Base-by-base conservation (phyloP, 2,329 filamentous ascomycete genomes). In the Botryotinia globosa region DNA sequence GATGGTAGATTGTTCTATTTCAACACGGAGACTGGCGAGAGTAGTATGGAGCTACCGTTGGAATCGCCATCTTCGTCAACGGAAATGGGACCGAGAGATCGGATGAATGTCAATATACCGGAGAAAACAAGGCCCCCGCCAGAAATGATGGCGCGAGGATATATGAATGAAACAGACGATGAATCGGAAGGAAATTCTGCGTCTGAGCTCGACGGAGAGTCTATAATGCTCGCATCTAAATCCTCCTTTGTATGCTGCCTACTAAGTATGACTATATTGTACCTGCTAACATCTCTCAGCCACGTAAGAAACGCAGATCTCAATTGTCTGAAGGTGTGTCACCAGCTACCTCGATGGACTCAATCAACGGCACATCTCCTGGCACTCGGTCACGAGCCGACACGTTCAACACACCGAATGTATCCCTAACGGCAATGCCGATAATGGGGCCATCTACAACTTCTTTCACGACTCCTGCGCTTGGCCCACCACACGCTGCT, bases 1-100 rank as follows among this genome's bases (percentile, higher is more conserved):
- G 94, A 98, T 81, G 96, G 96, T 71, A 89, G 94, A 72, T 84
- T 99, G 37, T 99, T 97, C 83, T 99, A 98, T 84, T 98, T 97
- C 87, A 99, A 99, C 82, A 98, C 95, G 75, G 90, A 98, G 84
- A 99, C 96, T 0, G 94, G 95, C 72, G 94, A 97, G 79, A 97
- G 93, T 80, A 97, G 93, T 75, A 96, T 94, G 89, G 96, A 99
- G 81, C 85, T 99, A 74, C 96, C 96, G 2, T 86, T 99, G 39
- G 96, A 99, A 81, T 95, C 95, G 25, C 94, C 96, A 1, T 90
- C 90, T 1, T 93, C 92, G 10, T 83, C 89, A 29, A 91, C 89
- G 76, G 96, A 99, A 82, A 92, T 88, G 72, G 95, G 95, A 1
- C 96, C 96, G 3, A 88, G 92, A 77, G 94, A 98, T 82, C 91